A percentile compares a stretch with the other conserved stretches of the same genome.
These are phyloP conservation scores for Barnettozyma vustinii DNA, from an alignment of 805 yeast genomes.

Conservation along the genomic window DNA sequence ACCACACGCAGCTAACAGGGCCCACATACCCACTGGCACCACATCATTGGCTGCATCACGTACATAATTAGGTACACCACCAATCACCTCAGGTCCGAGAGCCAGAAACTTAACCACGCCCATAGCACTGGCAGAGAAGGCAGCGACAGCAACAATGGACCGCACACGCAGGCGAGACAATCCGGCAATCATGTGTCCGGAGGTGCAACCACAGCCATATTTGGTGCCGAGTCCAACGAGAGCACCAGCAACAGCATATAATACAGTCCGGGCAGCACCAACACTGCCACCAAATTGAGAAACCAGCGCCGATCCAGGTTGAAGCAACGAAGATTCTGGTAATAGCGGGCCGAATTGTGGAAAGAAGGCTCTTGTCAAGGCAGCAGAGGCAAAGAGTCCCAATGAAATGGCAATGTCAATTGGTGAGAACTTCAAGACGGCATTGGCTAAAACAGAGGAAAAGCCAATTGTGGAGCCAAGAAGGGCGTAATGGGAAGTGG, in stretches of 20 bases:
- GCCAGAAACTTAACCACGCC: constrained; percentile 2
- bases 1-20: not conserved
- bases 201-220: constrained; percentile 46
- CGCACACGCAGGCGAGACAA: constrained; percentile 40
- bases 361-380: constrained; percentile 16
- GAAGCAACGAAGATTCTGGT: constrained; percentile 6
- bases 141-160: constrained; percentile 39
- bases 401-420: constrained; percentile 28
- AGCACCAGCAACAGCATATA: constrained; percentile 31
- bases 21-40: not conserved
- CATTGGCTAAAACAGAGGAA: constrained; percentile 36
- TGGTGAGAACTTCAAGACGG: constrained; percentile 23
- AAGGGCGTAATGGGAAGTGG: constrained; percentile 35
- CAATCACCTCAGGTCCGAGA: not conserved
- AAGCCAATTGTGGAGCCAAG: constrained; percentile 42
- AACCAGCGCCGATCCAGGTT: not conserved
- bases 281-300: not conserved
- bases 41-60: not conserved
- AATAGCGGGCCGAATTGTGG: constrained; percentile 28
- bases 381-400: constrained; percentile 32
- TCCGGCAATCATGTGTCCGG: constrained; percentile 51
- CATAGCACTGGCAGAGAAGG: constrained; percentile 33
- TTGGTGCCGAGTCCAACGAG: constrained; percentile 45
- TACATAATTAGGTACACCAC: not conserved
- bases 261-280: not conserved